Evolutionary conservation across 169 alveolate species (phyloP), one percentile per base, ranked within the genome.

Genomic region (Cyclospora cayetanensis): DNA sequence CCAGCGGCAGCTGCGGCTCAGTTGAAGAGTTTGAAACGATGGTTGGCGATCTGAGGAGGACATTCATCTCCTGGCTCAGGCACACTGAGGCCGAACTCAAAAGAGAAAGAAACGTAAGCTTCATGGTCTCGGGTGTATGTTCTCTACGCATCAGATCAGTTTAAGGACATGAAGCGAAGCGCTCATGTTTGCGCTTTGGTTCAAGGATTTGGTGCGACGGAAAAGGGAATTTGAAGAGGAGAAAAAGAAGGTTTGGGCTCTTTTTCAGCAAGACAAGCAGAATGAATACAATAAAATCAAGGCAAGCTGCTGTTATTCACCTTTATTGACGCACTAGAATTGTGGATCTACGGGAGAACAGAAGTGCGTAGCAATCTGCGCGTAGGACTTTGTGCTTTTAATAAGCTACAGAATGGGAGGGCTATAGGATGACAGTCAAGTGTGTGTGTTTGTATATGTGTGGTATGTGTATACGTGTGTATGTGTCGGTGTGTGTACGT

Each of bases 31-130:
- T 96, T 82, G 98, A 96, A 87, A 90, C 83, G 22, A 95, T 96
- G 97, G 98, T 96, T n/a, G 95, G 96, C 63, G 98, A 96, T 93
- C 87, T 96, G 90, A 85, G 98, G 53, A 93, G 97, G 63, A 95
- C 97, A 25, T 96, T 96, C 94, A 93, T 95, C 4, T 83, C 95
- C 86, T 96, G 98, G 98, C 92, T 96, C 72, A 96, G 95, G 87
- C 96, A 96, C 88, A 94, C 98, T 1, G 97, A 96, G 52, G 91
- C 93, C 82, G 94, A 94, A 27, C 55, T 90, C 70, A 7, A 37
- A n/a, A 22, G 80, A 68, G 96, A 46, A 87, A 79, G 55, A 46
- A 46, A 46, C 55, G 55, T 46, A 46, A n/a, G n/a, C n/a, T n/a
- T n/a, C n/a, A n/a, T n/a, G n/a, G n/a, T n/a, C n/a, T n/a, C n/a